Evolutionary conservation across 1,139 yeast genomes (phyloP), one percentile per base, ranked within the genome.

Genomic region (Blastobotrys arbuscula): DNA sequence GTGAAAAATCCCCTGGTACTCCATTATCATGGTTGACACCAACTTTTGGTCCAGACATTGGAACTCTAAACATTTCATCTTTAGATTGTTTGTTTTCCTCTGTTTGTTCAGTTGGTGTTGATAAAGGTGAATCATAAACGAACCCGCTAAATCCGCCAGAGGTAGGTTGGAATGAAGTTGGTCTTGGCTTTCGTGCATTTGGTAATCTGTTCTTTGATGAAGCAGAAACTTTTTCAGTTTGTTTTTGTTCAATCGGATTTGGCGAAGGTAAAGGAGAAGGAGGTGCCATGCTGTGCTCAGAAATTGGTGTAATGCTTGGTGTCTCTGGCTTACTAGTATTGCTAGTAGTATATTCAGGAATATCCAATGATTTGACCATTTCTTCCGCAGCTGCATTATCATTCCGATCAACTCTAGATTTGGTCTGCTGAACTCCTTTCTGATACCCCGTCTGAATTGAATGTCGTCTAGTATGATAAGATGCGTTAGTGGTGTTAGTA

Each of bases 141-240:
- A 39, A 40, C 4, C 41, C 34, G 8, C 45, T 34, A 20, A 53
- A 45, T 6, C 45, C 50, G 13, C 40, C 49, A 13, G 52, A 36
- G 5, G 60, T 49, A 18, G 66, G 67, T 58, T 67, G 71, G 58
- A 60, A 67, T 2, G 70, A 66, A 19, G 69, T 64, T 8, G 72
- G 72, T 9, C 72, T 60, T 12, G 70, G 72, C 52, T 66, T 67
- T 50, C 67, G 44, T 26, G 65, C 60, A n/a, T 57, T 58, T 21
- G 64, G 66, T 34, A 67, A 54, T 34, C 63, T 53, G 18, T 39
- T 39, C 13, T 26, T 26, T 19, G 44, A 31, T 21, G 37, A 28
- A 9, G 35, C 42, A 21, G 44, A 39, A 24, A 41, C 34, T n/a
- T n/a, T 24, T 6, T 24, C 39, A 15, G 6, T 18, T 13, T 7